Conservation (phyloP, 2,329 filamentous ascomycete genomes). For the Aspergillus thermomutatus region DNA sequence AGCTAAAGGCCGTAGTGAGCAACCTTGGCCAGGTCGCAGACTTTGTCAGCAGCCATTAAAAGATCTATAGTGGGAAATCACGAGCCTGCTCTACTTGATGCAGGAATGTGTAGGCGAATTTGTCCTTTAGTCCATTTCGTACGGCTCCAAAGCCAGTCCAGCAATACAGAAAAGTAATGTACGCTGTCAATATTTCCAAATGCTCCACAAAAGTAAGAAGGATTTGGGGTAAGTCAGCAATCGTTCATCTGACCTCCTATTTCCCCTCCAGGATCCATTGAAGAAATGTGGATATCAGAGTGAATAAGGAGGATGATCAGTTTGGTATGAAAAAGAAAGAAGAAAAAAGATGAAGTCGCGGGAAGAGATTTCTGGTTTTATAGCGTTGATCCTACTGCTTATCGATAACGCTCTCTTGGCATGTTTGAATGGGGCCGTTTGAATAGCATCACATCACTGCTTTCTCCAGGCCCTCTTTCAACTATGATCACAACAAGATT, state of each 20-base stretch:
- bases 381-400: conserved; percentile 22
- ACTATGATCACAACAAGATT: background rate
- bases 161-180: conserved; percentile 26
- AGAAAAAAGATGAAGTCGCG: conserved; percentile 21
- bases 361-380: conserved; percentile 24
- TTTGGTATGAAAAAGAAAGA: conserved; percentile 36
- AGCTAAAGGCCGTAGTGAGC: conserved; percentile 53
- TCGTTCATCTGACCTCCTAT: conserved; percentile 42
- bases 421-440: background rate
- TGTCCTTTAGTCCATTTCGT: background rate
- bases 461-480: background rate
- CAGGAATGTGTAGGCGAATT: background rate
- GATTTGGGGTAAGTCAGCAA: conserved; percentile 47
- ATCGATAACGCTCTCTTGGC: conserved; percentile 33
- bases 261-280: conserved; percentile 47
- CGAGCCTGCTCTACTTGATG: background rate
- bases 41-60: conserved; percentile 25
- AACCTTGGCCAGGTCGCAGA: conserved; percentile 58
- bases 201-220: conserved; percentile 40
- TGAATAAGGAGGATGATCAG: conserved; percentile 48
- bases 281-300: conserved; percentile 38
- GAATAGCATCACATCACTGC: conserved; percentile 1
- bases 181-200: conserved; percentile 47
- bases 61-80: background rate
- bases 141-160: background rate